Percentiles rank a stretch among this genome's conserved stretches.
Conservation (phyloP, 805 yeast species). For the Candida ponderosae region DNA sequence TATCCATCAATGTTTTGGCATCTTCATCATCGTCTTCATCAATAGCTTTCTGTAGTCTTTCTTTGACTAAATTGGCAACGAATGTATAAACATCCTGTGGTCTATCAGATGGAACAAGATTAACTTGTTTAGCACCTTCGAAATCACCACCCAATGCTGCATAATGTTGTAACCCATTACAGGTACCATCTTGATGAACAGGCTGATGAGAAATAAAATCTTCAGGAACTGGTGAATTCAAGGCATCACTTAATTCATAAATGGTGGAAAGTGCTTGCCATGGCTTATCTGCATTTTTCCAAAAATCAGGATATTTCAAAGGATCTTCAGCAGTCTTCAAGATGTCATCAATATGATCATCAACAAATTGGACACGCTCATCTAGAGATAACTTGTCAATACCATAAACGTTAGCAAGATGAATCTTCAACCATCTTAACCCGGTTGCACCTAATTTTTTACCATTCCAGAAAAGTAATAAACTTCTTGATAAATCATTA, state of each 20-base stretch:
- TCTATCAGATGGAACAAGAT: constrained; percentile 57
- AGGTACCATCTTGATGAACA: constrained; percentile 82
- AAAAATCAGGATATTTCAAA: constrained; percentile 48
- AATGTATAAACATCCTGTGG: constrained; percentile 74
- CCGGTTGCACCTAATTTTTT: constrained; percentile 58
- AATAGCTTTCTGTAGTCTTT: constrained; percentile 46
- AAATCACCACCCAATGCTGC: constrained; percentile 83
- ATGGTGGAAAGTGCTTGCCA: constrained; percentile 76
- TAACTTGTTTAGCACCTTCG: constrained; percentile 78
- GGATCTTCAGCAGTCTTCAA: constrained; percentile 58
- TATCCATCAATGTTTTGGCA: constrained; percentile 46
- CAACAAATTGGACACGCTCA: constrained; percentile 54
- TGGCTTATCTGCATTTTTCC: constrained; percentile 73
- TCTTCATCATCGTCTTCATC: constrained; percentile 38
- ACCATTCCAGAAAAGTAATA: constrained; percentile 73
- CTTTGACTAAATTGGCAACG: constrained; percentile 58
- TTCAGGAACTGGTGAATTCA: constrained; percentile 54
- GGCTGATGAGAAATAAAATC: constrained; percentile 65
- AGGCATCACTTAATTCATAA: constrained; percentile 57
- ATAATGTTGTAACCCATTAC: constrained; percentile 81
- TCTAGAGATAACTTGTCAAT: constrained; percentile 62
- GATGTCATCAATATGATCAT: constrained; percentile 47
- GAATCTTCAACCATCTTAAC: constrained; percentile 68
- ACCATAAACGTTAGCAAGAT: constrained; percentile 67
- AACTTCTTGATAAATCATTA: constrained; percentile 67